A percentile compares a stretch with the other conserved stretches of the same genome.
Conservation (phyloP, 495 filamentous ascomycete species). For the Schizothecium vesticola region DNA sequence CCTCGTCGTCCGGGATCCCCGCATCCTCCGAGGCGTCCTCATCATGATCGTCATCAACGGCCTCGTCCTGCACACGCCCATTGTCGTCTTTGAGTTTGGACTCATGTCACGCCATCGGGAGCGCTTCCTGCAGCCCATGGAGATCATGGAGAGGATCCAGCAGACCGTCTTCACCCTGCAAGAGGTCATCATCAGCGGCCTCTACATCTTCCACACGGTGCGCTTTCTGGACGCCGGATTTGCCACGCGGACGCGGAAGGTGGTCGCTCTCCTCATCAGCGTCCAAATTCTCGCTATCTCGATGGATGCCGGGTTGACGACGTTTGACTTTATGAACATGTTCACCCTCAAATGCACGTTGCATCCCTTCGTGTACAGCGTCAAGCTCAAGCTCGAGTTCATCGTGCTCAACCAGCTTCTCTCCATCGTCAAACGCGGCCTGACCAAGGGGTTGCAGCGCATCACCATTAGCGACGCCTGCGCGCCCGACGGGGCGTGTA, state of each 20-base stretch:
- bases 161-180: slow-evolving; percentile 58
- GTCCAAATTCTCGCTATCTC: slow-evolving; percentile 55
- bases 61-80: slow-evolving; percentile 50
- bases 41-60: slow-evolving; percentile 49
- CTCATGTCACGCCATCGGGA: slow-evolving; percentile 34
- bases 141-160: slow-evolving; percentile 57
- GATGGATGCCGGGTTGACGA: slow-evolving; percentile 40
- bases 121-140: slow-evolving; percentile 26
- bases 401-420: slow-evolving; percentile 44
- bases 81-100: slow-evolving; percentile 50
- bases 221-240: slow-evolving; percentile 13
- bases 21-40: not conserved
- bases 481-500: not conserved
- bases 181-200: slow-evolving; percentile 52
- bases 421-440: not conserved
- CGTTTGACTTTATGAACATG: slow-evolving; percentile 49
- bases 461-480: not conserved
- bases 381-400: slow-evolving; percentile 65
- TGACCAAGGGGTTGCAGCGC: not conserved
- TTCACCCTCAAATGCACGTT: slow-evolving; percentile 57
- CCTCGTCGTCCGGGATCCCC: not conserved
- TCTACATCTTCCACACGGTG: slow-evolving; percentile 56
- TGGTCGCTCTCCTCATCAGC: slow-evolving; percentile 50
- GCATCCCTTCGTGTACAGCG: slow-evolving; percentile 57
- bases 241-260: not conserved